A percentile compares a stretch with the other conserved stretches of the same genome.
phyloP scores from a whole-genome alignment of 2,329 filamentous ascomycete genomes.

The Nannizziopsis barbatae region DNA sequence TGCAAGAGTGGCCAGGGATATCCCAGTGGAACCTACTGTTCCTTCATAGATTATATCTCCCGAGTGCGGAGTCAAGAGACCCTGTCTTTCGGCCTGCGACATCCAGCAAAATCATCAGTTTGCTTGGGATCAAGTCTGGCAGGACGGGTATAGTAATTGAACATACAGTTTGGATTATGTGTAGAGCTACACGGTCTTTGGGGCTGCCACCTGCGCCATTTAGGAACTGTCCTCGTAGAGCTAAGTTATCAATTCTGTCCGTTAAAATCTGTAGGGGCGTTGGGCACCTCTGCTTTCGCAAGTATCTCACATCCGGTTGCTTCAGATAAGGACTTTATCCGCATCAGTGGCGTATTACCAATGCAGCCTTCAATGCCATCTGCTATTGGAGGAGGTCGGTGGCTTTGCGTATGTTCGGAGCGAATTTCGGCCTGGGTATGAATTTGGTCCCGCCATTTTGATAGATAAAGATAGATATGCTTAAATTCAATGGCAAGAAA shows the following conservation, averaged over 20 bases:
- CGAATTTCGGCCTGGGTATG: slow-evolving; percentile 10
- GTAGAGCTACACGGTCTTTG: slow-evolving; percentile 87
- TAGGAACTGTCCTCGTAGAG: slow-evolving; percentile 47
- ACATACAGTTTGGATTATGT: slow-evolving; percentile 58
- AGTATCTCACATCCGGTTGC: slow-evolving; percentile 82
- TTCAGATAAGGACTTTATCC: slow-evolving; percentile 72
- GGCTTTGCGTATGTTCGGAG: slow-evolving; percentile 18
- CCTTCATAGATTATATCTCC: slow-evolving; percentile 97
- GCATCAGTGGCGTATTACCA: slow-evolving; percentile 81
- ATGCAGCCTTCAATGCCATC: slow-evolving; percentile 85
- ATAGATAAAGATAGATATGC: slow-evolving; percentile 60
- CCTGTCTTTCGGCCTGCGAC: slow-evolving; percentile 59
- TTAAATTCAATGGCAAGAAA: slow-evolving; percentile 66
- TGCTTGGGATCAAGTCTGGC: slow-evolving; percentile 3
- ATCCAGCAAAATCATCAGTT: background rate
- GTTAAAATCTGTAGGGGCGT: background rate
- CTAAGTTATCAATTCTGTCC: slow-evolving; percentile 11
- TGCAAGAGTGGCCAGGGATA: slow-evolving; percentile 81
- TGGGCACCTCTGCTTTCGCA: slow-evolving; percentile 66
- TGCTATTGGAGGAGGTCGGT: slow-evolving; percentile 42
- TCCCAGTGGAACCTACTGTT: slow-evolving; percentile 91
- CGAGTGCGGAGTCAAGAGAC: slow-evolving; percentile 62
- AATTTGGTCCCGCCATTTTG: slow-evolving; percentile 33
- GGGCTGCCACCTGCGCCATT: slow-evolving; percentile 90
- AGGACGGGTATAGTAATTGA: background rate